Conservation (phyloP, 139 green algal genomes). For the Auxenochlorella pyrenoidosa region DNA sequence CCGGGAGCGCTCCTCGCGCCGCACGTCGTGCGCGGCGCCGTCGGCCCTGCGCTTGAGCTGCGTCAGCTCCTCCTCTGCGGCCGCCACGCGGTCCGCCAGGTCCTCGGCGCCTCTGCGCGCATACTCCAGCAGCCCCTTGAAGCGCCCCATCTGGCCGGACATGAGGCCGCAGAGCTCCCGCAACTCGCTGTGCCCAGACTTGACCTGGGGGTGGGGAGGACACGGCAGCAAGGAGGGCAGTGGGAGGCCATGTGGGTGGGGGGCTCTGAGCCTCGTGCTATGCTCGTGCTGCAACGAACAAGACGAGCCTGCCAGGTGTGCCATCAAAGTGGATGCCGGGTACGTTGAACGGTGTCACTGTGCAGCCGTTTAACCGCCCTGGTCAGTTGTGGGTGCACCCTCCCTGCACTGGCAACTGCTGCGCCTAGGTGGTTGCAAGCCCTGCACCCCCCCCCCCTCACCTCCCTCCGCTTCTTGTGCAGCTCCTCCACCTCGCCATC, state of each 20-base stretch:
- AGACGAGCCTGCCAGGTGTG: too few relatives aligned
- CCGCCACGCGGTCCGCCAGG: slow-evolving; percentile 1
- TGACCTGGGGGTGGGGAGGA: not conserved
- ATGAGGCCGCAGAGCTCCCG: slow-evolving; percentile 8
- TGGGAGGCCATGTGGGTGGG: too few relatives aligned
- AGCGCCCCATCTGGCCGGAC: slow-evolving; percentile 31
- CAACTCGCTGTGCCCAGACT: not conserved
- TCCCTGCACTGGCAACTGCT: too few relatives aligned
- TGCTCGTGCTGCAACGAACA: too few relatives aligned
- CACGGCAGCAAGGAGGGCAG: not conserved
- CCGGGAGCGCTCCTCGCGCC: not conserved
- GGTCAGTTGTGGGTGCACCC: too few relatives aligned
- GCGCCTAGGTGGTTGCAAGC: not conserved
- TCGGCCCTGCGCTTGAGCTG: not conserved
- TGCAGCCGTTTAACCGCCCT: too few relatives aligned
- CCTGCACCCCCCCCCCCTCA: not conserved
- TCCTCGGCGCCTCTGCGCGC: not conserved
- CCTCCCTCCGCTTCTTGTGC: not conserved
- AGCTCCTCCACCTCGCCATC: slow-evolving; percentile 40
- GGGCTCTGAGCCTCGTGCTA: too few relatives aligned
- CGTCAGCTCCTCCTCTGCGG: slow-evolving; percentile 15
- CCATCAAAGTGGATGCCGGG: too few relatives aligned
- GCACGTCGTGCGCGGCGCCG: not conserved
- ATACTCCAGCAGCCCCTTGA: not conserved
- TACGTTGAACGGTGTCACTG: too few relatives aligned